Evolutionary conservation across 495 filamentous ascomycete genomes (phyloP).

Genomic region (Apiosordaria backusii): DNA sequence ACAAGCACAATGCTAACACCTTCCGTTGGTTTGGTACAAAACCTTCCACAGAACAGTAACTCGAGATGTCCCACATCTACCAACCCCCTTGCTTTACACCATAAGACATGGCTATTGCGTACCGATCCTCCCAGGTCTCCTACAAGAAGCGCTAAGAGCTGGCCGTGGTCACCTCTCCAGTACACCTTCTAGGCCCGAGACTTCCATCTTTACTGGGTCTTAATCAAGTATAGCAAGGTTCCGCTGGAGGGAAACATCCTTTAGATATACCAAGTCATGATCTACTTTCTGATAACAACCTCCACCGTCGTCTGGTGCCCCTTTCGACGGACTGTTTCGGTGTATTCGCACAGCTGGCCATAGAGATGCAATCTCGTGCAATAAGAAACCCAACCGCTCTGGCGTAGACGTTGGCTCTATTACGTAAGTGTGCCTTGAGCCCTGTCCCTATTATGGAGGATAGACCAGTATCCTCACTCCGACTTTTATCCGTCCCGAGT

Average conservation of each 20-base stretch:
- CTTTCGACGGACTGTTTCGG: not conserved
- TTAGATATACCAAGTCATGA: not conserved
- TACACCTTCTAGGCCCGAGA: not conserved
- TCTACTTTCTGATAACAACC: not conserved
- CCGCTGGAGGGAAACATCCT: not conserved
- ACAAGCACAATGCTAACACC: not conserved
- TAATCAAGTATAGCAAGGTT: not conserved
- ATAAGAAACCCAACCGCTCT: not conserved
- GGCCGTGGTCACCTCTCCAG: not conserved
- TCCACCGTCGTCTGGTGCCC: not conserved
- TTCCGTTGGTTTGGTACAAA: not conserved
- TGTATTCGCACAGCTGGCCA: not conserved
- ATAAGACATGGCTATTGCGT: not conserved
- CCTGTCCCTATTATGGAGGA: not conserved
- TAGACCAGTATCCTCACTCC: no score
- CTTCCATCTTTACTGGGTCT: not conserved
- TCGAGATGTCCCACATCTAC: no score
- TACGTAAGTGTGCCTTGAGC: not conserved
- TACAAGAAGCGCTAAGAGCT: not conserved
- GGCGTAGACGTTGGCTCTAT: not conserved
- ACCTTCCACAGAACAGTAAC: not conserved
- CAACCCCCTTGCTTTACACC: not conserved
- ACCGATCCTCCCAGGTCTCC: not conserved
- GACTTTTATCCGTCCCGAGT: no score
- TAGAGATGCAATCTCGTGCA: not conserved